Conservation (phyloP, 305 asterid genomes). For the Ajuga reptans region DNA sequence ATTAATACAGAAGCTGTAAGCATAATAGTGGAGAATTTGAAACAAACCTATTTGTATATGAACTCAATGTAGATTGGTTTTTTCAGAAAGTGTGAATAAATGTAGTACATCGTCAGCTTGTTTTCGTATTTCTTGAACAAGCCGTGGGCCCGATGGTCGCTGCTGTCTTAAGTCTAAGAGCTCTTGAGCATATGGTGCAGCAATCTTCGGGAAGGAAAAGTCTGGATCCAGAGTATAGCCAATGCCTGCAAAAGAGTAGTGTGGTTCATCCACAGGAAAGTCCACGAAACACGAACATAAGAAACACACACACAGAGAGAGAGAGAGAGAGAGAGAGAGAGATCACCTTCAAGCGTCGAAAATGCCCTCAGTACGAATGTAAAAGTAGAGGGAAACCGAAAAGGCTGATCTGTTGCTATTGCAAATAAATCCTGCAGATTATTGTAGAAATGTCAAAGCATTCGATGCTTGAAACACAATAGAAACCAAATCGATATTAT, state of each 20-base stretch:
- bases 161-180: constrained; percentile 65
- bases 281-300: no score
- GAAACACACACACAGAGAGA: neutral
- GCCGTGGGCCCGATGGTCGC: constrained; percentile 49
- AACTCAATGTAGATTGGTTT: neutral
- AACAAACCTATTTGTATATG: neutral
- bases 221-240: constrained; percentile 77
- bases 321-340: neutral
- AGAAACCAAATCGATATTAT: no score
- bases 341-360: constrained; percentile 88
- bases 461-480: neutral
- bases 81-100: neutral
- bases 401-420: constrained; percentile 93
- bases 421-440: constrained; percentile 85
- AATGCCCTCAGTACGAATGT: constrained; percentile 86
- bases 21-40: neutral
- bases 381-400: constrained; percentile 85
- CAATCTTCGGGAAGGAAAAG: constrained; percentile 83
- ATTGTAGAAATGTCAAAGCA: neutral
- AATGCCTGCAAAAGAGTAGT: constrained; percentile 40
- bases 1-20: neutral
- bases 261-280: no score
- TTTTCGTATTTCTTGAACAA: constrained; percentile 69
- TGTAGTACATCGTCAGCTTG: constrained; percentile 71
- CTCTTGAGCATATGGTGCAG: constrained; percentile 97